Base-by-base conservation (phyloP, 75 land plant genomes). In the Adiantum capillusveneris region DNA sequence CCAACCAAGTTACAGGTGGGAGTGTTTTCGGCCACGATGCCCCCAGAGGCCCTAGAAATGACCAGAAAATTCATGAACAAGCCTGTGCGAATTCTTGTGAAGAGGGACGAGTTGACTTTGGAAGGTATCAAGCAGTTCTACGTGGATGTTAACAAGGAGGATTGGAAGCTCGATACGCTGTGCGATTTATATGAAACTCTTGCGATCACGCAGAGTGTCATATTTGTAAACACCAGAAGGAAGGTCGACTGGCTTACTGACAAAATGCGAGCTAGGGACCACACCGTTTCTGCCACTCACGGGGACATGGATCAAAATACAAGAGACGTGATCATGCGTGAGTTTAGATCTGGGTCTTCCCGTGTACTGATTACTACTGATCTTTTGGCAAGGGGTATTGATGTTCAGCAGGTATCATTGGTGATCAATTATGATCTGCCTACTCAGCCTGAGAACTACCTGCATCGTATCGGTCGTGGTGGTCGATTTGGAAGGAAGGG, bases 391-490 rank as follows among this genome's bases (percentile, higher is more conserved):
- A 73, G 86, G 46, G 87, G 87, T 53, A 84, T 84, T 37, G 87
- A 84, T 61, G 88, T 84, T 14, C 88, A 84, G 67, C 88, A 84
- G 55, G 88, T 84, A 39, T 84, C 88, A 11, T 68, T 85, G 50
- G 88, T 85, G 16, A 85, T 85, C 56, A 85, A 85, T 58, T 85
- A 75, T 59, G 88, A 85, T 59, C 72, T 85, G 11, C 88, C 88
- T 5, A 82, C 88, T 13, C 88, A 85, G 57, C 88, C 88, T 11
- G 88, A 85, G 63, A 85, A 85, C 66, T 85, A 85, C 65, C 83
- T 85, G 9, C 88, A 85, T 48, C 86, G 88, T 48, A 85, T 85
- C 28, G 88, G 88, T 17, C 88, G 88, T 48, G 79, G 88, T 71
- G 87, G 86, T 18, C 74, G 86, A 49, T 83, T 81, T 62, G 84